Evolutionary conservation across 192 early-diverging fungal genomes (phyloP), one percentile per base, ranked within the genome.

Genomic region (Backusella morwellensis): DNA sequence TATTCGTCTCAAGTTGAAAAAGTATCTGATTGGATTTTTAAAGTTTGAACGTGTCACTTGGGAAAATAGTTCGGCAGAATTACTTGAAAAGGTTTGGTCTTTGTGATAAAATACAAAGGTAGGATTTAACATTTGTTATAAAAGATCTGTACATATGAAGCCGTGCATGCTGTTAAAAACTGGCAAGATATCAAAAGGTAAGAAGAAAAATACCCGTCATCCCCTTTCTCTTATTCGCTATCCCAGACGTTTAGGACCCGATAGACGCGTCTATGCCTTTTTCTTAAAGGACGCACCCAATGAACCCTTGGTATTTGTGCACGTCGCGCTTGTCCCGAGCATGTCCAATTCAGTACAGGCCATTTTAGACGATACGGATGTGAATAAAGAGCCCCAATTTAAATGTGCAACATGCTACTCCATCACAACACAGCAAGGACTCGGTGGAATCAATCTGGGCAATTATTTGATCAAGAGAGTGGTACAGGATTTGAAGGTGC

Each of bases 381-480:
- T 79, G 6, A 38, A 73, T 17, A 19, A 75, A 52, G 35, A 70
- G 36, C 68, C 86, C 11, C 80, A 87, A 6, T 77, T 92, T 14
- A 82, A 81, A 7, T 90, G 88, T 73, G 97, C 95, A 14, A 92
- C 96, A 1, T 98, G 97, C 79, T 98, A 98, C 83, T 97, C 97
- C 2, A 97, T 98, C 75, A 94, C 93, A 15, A 93, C 94, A 23
- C 95, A 97, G 77, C 88, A 88, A 41, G 93, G 90, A 76, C 86
- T 98, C 11, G 86, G 93, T 14, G 95, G 97, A 23, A 94, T 98
- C 38, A 93, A 98, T 54, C 76, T 98, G 29, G 97, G 96, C 8
- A 95, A 95, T 81, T 94, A 95, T 80, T 80, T 96, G 75, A 95
- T 97, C 78, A 97, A 97, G 75, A 90, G 92, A 15, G 95, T 96